Evolutionary conservation across 805 yeast species (phyloP), one percentile per base, ranked within the genome.

Genomic region (Candida montana): DNA sequence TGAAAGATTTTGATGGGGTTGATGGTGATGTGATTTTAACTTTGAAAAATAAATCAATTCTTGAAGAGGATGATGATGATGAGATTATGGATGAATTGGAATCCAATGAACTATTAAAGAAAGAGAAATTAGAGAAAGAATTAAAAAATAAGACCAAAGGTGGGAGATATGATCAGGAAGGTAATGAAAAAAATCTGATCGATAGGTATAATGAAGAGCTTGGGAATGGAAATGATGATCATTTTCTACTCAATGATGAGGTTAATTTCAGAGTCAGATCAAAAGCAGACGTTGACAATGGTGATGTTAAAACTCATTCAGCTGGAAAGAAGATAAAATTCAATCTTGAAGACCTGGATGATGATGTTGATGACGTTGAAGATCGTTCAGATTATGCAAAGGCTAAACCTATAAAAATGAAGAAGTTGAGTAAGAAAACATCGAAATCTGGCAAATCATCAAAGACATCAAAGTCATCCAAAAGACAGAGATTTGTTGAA

Each of bases 321-420:
- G 44, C 12, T 11, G n/a, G n/a, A 26, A 13, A 34, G 23, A 46
- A 34, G 29, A 39, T 43, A 0, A 33, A 40, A 10, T 47, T 52
- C 30, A 42, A 35, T 31, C 30, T 52, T n/a, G n/a, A n/a, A 13
- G 48, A 38, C 15, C 15, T 35, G 4, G 49, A 50, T 8, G 45
- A 39, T n/a, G 45, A 39, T 10, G 50, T 48, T 13, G 46, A 42
- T 9, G 51, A 49, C 9, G 35, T 19, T 18, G 49, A 42, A 6
- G 27, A 28, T 3, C 28, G 20, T 5, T 34, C 45, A 3, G 61
- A 57, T 37, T 57, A 57, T 42, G 53, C 54, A 1, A 45, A 40
- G 30, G 34, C 41, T 4, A 60, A 59, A 33, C 62, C 62, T 9
- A 42, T 59, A 13, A 61, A 60, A 47, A 58, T 59, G 53, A 59